Conservation (phyloP, 129 eudicot species). For the Tagetes erecta region DNA sequence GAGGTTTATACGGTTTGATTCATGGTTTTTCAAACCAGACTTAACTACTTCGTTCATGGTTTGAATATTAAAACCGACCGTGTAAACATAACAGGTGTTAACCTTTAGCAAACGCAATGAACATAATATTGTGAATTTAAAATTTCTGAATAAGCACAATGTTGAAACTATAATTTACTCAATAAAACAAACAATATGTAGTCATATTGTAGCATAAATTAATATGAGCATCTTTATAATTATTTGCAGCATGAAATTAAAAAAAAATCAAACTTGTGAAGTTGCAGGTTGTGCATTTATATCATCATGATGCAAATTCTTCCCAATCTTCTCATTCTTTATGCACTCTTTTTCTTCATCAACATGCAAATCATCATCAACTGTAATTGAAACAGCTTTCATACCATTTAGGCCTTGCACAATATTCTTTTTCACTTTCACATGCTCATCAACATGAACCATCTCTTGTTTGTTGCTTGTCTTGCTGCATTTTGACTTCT, state of each 20-base stretch:
- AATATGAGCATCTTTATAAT: neutral
- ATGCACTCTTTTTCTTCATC: constrained; percentile 46
- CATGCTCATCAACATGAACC: constrained; percentile 48
- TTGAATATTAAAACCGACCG: no score
- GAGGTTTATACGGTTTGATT: no score
- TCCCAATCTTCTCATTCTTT: constrained; percentile 50
- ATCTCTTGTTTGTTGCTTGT: constrained; percentile 37
- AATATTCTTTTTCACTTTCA: constrained; percentile 48
- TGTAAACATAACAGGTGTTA: no score
- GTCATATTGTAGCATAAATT: constrained; percentile 18
- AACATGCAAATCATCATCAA: constrained; percentile 71
- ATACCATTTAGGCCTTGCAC: constrained; percentile 54
- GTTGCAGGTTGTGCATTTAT: constrained; percentile 3
- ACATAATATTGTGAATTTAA: neutral
- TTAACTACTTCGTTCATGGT: neutral
- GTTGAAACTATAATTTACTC: neutral
- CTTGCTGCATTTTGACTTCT: constrained; percentile 50
- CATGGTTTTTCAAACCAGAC: neutral
- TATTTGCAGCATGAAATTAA: constrained; percentile 12
- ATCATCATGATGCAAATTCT: constrained; percentile 11
- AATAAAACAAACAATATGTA: neutral
- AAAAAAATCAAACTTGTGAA: constrained; percentile 15
- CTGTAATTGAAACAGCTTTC: constrained; percentile 47
- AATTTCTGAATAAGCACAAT: neutral
- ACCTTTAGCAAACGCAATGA: neutral